Evolutionary conservation across 768 basidiomycete species (phyloP), one percentile per base, ranked within the genome.

Genomic region (Tylopilus felleus): DNA sequence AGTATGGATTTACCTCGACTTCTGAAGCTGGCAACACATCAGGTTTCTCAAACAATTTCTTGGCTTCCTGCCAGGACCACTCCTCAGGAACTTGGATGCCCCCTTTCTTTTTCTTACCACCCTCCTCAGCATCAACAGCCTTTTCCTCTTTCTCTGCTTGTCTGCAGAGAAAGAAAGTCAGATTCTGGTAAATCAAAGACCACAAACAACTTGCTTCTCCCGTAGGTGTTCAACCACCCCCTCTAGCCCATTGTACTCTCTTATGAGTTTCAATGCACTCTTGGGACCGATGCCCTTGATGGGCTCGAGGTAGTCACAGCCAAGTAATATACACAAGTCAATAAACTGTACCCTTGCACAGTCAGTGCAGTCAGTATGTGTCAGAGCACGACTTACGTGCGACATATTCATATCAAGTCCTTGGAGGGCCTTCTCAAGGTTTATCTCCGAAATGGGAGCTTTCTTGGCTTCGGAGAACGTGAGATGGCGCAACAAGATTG

Each of bases 261-360:
- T 78, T 41, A 98, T 79, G 29, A 98, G 81, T 72, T 98, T 99
- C 47, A 97, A 75, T 4, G 96, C 97, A 14, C 86, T 93, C 69
- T 98, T 97, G 14, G 97, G 95, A 25, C 97, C 97, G 40, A 99
- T 75, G 3, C 97, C 97, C 71, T 86, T 95, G 68, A 97, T 93
- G n/a, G 97, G 97, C 69, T 99, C 97, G 53, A 99, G 85, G 72
- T 99, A 99, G 67, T 99, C 97, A 55, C 97, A 99, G 5, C 97
- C 97, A 36, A 98, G 84, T 9, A 99, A 80, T 59, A 99, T 89
- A 66, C 96, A 99, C 5, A 99, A 78, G 61, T 99, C 97, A 62
- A 93, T 89, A 66, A 99, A 99, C 92, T 98, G 62, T 35, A 56
- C 38, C 4, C 33, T 6, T 43, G 46, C 27, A 17, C 25, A 2